phyloP scores from a whole-genome alignment of 1,284 basidiomycete genomes.

The Trichosporon faecale region DNA sequence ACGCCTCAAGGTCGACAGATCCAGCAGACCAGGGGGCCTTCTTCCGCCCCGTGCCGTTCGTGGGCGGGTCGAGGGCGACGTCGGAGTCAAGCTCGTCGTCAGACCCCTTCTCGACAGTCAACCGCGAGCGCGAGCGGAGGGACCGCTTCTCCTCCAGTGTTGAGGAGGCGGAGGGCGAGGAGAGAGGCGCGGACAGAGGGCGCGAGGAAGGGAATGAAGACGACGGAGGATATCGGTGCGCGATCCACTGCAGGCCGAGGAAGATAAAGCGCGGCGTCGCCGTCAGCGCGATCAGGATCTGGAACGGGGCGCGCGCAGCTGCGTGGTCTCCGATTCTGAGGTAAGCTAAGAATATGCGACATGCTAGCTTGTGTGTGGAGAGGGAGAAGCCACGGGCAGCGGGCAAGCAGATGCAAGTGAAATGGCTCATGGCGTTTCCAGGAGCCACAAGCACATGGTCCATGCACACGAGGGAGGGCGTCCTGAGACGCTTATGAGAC shows the following conservation, averaged over 20 bases:
- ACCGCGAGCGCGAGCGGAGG: conserved; percentile 8
- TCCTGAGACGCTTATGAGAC: background rate
- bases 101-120: background rate
- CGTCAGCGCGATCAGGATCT: conserved; percentile 82
- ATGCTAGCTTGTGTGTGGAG: background rate
- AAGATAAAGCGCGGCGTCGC: conserved; percentile 79
- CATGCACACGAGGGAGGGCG: background rate
- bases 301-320: conserved; percentile 82
- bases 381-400: background rate
- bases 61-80: background rate
- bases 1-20: conserved; percentile 53
- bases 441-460: background rate
- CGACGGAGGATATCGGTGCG: conserved; percentile 51
- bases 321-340: conserved; percentile 85
- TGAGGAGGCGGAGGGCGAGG: background rate
- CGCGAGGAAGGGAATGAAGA: background rate
- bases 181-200: background rate
- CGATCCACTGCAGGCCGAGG: conserved; percentile 68
- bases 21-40: background rate
- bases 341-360: background rate
- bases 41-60: background rate
- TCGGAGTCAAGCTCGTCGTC: conserved; percentile 8
- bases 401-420: background rate
- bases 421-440: background rate
- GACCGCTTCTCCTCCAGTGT: background rate